Evolutionary conservation across 2,329 filamentous ascomycete genomes (phyloP), one percentile per base, ranked within the genome.

Genomic region (Pseudogymnoascus sp.): DNA sequence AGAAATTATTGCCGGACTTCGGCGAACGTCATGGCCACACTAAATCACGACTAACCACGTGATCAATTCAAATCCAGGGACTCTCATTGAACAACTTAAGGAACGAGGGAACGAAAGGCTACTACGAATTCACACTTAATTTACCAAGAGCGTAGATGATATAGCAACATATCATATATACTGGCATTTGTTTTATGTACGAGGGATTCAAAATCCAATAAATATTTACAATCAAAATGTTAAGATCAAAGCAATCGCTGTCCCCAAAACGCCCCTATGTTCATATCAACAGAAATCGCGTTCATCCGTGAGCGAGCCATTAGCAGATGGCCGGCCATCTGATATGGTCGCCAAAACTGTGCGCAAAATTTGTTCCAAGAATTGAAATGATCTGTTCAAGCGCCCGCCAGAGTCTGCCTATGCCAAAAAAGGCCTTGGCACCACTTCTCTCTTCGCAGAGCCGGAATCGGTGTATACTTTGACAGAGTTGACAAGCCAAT

Each of bases 401-500:
- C 26, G n/a, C 17, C 46, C n/a, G 5, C 26, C 46, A 31, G n/a
- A 5, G 4, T 2, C 26, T 53, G 46, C 33, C 17, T 60, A 60
- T 60, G 7, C 29, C 31, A 21, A 21, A 26, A 21, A 60, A 11
- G 31, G 29, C 56, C 35, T 60, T 37, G 31, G 17, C 31, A 38
- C 13, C 29, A 59, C 17, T 13, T 10, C 21, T 17, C 23, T 29
- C 21, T 53, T 53, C 1, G 21, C 7, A 13, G 21, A 26, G 9
- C 46, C 19, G 13, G 46, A 37, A 5, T 60, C 5, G 19, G 21
- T 23, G 73, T 81, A 91, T 13, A 90, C 83, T 75, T 83, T 85
- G 72, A 91, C 77, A 37, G 82, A 86, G 72, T 89, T 89, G 75
- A 96, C 82, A 65, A 84, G 76, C 89, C 91, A 96, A 77, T 88